phyloP scores from a whole-genome alignment of 306 rosid species.

The Begonia loranthoides region DNA sequence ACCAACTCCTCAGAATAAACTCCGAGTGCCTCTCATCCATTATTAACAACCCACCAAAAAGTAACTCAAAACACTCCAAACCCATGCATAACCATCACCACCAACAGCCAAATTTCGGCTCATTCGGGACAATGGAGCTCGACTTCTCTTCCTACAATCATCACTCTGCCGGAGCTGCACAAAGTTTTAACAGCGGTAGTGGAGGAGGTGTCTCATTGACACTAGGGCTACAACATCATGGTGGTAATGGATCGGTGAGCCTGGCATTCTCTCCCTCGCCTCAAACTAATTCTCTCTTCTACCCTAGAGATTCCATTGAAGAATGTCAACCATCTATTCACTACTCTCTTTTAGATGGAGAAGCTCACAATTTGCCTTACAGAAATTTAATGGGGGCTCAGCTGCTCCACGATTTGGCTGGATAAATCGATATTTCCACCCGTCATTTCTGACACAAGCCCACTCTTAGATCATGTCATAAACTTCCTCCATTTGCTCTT shows the following conservation, averaged over 20 bases:
- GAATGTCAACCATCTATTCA: slow-evolving; percentile 46
- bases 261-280: slow-evolving; percentile 42
- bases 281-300: slow-evolving; percentile 46
- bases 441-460: too few species aligned
- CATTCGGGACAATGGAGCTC: slow-evolving; percentile 55
- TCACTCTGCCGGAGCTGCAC: slow-evolving; percentile 14
- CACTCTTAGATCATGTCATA: too few species aligned
- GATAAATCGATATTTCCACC: too few species aligned
- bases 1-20: slow-evolving; percentile 40
- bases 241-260: slow-evolving; percentile 39
- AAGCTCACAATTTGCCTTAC: slow-evolving; percentile 55
- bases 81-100: slow-evolving; percentile 14
- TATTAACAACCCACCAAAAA: slow-evolving; percentile 34
- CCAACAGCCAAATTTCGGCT: slow-evolving; percentile 21
- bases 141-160: slow-evolving; percentile 49
- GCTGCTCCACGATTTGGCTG: slow-evolving; percentile 65
- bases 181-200: slow-evolving; percentile 10
- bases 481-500: too few species aligned
- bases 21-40: slow-evolving; percentile 61
- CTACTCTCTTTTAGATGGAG: slow-evolving; percentile 65
- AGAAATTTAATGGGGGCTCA: slow-evolving; percentile 83
- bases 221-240: slow-evolving; percentile 70
- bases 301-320: slow-evolving; percentile 53
- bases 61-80: slow-evolving; percentile 15
- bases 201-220: slow-evolving; percentile 69